Evolutionary conservation across 441 rosid species (phyloP).

Genomic region (Erysimum cheiri): DNA sequence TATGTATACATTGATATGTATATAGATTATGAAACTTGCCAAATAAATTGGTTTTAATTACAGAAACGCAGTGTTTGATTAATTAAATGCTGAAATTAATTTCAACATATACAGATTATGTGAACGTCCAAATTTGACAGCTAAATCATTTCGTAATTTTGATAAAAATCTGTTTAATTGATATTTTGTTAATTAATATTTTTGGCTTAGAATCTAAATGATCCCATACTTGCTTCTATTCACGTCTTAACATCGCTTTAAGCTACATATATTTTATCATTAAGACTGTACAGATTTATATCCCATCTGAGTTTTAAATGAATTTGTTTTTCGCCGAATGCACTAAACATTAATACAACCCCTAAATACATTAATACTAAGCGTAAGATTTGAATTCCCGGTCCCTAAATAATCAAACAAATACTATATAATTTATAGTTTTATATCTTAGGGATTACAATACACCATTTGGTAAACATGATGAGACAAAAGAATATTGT

Average conservation of each 20-base stretch:
- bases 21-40: neutral
- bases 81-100: neutral
- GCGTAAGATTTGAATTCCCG: no score
- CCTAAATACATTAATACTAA: no score
- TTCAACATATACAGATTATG: neutral
- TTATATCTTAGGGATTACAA: conserved; percentile 1
- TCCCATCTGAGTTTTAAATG: no score
- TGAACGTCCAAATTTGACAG: conserved; percentile 5
- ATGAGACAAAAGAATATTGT: conserved; percentile 41
- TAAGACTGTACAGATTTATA: no score
- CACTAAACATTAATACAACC: no score
- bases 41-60: conserved; percentile 6
- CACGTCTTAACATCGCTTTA: no score
- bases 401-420: neutral
- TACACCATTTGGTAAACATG: conserved; percentile 33
- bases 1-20: neutral
- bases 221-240: neutral
- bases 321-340: no score
- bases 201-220: neutral
- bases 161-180: neutral
- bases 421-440: neutral
- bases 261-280: no score
- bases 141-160: neutral
- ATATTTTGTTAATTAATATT: neutral
- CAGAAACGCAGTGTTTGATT: neutral